Conservation (phyloP, 306 rosid species). For the Hippophae gyantsensis region DNA sequence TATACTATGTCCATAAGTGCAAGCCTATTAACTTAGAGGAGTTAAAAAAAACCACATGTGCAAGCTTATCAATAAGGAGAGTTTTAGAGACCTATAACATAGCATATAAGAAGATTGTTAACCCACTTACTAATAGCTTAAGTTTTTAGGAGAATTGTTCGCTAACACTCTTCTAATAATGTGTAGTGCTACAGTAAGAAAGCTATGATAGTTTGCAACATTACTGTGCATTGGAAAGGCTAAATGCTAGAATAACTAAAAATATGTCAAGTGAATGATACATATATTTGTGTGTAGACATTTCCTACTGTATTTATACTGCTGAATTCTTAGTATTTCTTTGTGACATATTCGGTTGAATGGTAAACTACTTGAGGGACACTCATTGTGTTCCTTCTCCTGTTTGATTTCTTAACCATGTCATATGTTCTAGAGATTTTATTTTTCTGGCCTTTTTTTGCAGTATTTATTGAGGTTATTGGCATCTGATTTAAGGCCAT, state of each 20-base stretch:
- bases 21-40: too few relatives aligned
- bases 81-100: too few relatives aligned
- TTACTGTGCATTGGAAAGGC: background rate
- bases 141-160: constrained; percentile 4
- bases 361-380: too few relatives aligned
- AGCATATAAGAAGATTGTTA: background rate
- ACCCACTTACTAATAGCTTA: background rate
- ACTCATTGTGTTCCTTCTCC: constrained; percentile 11
- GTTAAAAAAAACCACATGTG: too few relatives aligned
- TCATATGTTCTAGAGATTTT: background rate
- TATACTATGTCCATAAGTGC: too few relatives aligned
- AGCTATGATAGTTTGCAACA: constrained; percentile 4
- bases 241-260: background rate
- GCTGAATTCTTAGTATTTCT: too few relatives aligned
- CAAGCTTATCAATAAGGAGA: too few relatives aligned
- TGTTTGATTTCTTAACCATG: background rate
- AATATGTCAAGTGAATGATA: background rate
- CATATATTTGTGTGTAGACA: constrained; percentile 4
- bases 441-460: constrained; percentile 4
- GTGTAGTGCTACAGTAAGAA: background rate
- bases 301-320: too few relatives aligned
- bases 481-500: constrained; percentile 6
- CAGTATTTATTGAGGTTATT: constrained; percentile 7
- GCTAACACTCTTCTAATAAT: background rate
- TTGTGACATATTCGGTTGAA: too few relatives aligned